Evolutionary conservation across 345 rosid species (phyloP).

Genomic region (Sisymbrium altissimum): DNA sequence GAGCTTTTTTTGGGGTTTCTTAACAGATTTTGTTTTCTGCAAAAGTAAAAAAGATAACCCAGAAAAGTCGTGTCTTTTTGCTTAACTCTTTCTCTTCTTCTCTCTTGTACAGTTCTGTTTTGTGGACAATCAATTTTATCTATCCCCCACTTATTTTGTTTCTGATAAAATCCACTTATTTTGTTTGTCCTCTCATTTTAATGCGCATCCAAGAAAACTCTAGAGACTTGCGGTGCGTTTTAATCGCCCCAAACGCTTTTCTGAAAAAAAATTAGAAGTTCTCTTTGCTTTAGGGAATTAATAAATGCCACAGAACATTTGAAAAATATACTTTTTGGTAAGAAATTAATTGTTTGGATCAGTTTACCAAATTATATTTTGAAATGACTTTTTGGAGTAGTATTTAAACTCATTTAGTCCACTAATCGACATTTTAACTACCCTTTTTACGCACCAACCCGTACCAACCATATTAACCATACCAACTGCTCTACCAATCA

Average conservation of each 20-base stretch:
- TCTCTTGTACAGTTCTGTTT: slow-evolving; percentile 8
- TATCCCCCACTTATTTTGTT: background rate
- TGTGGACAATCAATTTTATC: background rate
- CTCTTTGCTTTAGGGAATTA: background rate
- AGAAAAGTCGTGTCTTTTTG: slow-evolving; percentile 31
- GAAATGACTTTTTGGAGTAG: too few species aligned
- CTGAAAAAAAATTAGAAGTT: too few species aligned
- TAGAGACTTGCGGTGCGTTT: background rate
- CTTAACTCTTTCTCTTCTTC: background rate
- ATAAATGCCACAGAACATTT: background rate
- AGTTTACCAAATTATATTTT: background rate
- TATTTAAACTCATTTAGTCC: background rate
- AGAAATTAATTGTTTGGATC: background rate
- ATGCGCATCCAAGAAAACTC: background rate
- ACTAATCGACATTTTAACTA: background rate
- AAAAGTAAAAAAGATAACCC: slow-evolving; percentile 15
- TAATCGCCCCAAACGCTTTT: background rate
- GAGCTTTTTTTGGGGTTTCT: background rate
- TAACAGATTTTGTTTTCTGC: slow-evolving; percentile 7
- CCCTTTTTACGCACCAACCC: background rate
- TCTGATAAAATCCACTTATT: slow-evolving; percentile 2
- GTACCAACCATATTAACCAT: slow-evolving; percentile 18
- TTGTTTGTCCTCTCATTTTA: background rate
- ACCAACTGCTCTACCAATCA: background rate
- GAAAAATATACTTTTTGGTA: background rate